Evolutionary conservation across 2,329 filamentous ascomycete species (phyloP), one percentile per base, ranked within the genome.

Genomic region (Leptographium flavum): DNA sequence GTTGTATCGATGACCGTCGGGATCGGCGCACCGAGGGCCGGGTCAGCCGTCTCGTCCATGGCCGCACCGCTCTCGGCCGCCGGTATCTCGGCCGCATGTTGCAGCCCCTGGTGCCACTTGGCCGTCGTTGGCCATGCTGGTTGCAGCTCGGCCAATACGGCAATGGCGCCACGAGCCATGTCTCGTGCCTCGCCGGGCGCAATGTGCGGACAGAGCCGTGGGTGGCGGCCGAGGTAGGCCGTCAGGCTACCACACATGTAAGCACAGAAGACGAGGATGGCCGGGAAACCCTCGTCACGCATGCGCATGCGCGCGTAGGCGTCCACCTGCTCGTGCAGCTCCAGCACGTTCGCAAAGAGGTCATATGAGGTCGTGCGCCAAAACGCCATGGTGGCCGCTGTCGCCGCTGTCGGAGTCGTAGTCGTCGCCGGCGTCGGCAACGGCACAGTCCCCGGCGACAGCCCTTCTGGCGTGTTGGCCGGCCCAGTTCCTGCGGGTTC

Each of bases 171-270:
- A 27, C 53, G 27, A 0, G 49, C 50, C 48, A 52, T 52, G 25
- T 50, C 45, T 15, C 48, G 48, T 19, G 50, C 50, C 39, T 48
- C 48, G 27, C 19, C 23, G 2, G 45, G 27, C 17, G 50, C 32
- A 9, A 49, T 37, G 13, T 47, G 48, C 3, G 48, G 50, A 31
- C 50, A 52, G 25, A 52, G 43, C 8, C 22, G 22, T 2, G 50
- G 50, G 27, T 49, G 42, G 37, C 45, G 48, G 46, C 47, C 47
- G 10, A 52, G 47, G 32, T 47, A 46, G 1, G 51, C 51, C 4
- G 49, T 47, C 13, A 65, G 52, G 1, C 60, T 64, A 10, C 62
- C 63, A 47, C 62, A 65, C 39, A 62, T 58, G 50, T 65, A 65
- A 32, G 60, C 56, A 43, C 61, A 65, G 39, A 65, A 65, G 10